Conservation (phyloP, 768 basidiomycete genomes). For the Clitopilus passeckerianus region DNA sequence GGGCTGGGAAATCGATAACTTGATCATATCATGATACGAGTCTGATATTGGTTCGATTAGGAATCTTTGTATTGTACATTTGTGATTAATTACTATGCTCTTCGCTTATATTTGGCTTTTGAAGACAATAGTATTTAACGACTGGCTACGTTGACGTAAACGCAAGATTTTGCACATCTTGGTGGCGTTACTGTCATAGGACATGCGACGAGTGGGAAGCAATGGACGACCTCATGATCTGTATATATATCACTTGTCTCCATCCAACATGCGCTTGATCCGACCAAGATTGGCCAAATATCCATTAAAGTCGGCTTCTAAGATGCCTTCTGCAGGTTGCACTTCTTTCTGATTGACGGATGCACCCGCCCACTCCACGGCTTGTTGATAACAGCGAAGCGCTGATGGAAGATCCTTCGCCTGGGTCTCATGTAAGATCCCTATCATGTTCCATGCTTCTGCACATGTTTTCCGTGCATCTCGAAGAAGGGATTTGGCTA, state of each 20-base stretch:
- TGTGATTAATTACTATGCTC: too few relatives aligned
- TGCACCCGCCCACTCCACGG: conserved; percentile 63
- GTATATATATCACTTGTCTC: neutral
- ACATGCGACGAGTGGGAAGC: neutral
- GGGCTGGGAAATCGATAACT: conserved; percentile 15
- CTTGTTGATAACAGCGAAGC: conserved; percentile 62
- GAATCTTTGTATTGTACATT: too few relatives aligned
- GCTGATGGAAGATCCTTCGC: conserved; percentile 33
- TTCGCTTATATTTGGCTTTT: too few relatives aligned
- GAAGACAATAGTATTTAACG: too few relatives aligned
- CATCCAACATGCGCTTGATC: conserved; percentile 24
- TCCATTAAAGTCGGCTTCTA: conserved; percentile 57
- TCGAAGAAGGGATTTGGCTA: conserved; percentile 54
- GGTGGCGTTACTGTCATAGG: neutral
- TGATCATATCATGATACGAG: too few relatives aligned
- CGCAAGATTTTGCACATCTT: too few relatives aligned
- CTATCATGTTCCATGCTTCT: conserved; percentile 73
- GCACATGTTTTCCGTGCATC: conserved; percentile 69
- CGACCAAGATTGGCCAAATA: conserved; percentile 61
- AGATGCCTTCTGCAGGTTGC: conserved; percentile 44
- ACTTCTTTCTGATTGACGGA: conserved; percentile 27
- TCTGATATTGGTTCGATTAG: too few relatives aligned
- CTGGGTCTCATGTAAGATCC: conserved; percentile 53
- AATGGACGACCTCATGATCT: neutral
- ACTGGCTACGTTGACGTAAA: too few relatives aligned